These are phyloP conservation scores for Pythium coloratum DNA, from an alignment of 352 stramenopile species.

Conservation along the genomic window DNA sequence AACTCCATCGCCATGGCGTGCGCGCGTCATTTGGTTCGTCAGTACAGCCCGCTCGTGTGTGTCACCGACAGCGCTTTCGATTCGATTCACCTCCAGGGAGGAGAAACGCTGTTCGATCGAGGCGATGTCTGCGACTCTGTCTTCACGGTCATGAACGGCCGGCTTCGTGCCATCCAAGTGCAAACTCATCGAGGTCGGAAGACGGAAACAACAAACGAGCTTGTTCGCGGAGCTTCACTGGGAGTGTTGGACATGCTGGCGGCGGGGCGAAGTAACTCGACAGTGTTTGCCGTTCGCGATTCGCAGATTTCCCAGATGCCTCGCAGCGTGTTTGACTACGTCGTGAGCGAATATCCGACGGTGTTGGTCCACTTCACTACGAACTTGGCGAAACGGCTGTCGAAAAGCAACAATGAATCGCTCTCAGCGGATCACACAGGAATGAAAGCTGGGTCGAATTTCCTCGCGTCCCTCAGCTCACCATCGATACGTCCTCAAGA, in stretches of 20 bases:
- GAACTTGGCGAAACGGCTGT: slow-evolving; percentile 62
- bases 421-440: slow-evolving; percentile 33
- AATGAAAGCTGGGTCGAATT: slow-evolving; percentile 40
- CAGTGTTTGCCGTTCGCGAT: slow-evolving; percentile 84
- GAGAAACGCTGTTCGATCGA: slow-evolving; percentile 75
- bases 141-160: slow-evolving; percentile 79
- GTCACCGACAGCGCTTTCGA: slow-evolving; percentile 80
- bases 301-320: slow-evolving; percentile 89
- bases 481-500: slow-evolving; percentile 23
- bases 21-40: slow-evolving; percentile 60
- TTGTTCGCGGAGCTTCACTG: slow-evolving; percentile 77
- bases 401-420: slow-evolving; percentile 41
- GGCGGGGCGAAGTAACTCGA: slow-evolving; percentile 68
- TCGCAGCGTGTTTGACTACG: slow-evolving; percentile 82
- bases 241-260: slow-evolving; percentile 85
- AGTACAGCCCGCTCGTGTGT: slow-evolving; percentile 74
- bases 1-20: slow-evolving; percentile 51
- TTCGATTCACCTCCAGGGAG: slow-evolving; percentile 81
- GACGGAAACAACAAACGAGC: slow-evolving; percentile 75
- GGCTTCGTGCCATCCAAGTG: slow-evolving; percentile 72
- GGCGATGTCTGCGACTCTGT: slow-evolving; percentile 79
- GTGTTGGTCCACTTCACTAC: slow-evolving; percentile 85
- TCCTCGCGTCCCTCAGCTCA: slow-evolving; percentile 63
- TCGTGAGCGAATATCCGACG: slow-evolving; percentile 63
- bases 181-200: slow-evolving; percentile 58